Percentiles rank a stretch among this genome's conserved stretches.
phyloP scores from a whole-genome alignment of 139 green algal species.

The Nannochloris sp. region DNA sequence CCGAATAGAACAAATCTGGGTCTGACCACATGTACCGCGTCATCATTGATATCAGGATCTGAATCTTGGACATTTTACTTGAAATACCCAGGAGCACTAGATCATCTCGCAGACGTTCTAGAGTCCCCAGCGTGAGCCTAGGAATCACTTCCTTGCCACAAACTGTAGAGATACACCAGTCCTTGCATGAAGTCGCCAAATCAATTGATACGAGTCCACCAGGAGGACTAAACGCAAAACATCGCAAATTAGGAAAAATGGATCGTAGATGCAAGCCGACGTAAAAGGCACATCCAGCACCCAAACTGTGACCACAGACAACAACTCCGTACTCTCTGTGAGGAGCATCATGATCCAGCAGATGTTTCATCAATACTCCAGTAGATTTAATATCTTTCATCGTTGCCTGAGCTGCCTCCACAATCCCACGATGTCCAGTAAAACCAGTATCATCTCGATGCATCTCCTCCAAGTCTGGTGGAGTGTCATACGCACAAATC shows the following conservation, averaged over 20 bases:
- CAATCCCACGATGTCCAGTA: constrained; percentile 45
- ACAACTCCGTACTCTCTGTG: constrained; percentile 39
- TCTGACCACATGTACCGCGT: constrained; percentile 23
- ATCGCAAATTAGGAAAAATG: constrained; percentile 31
- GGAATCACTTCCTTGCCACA: constrained; percentile 54
- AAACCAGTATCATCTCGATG: background rate
- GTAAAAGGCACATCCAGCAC: constrained; percentile 53
- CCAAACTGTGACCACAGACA: constrained; percentile 61
- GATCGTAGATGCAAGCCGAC: constrained; percentile 45
- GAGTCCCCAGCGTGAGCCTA: constrained; percentile 38
- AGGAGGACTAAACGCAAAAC: constrained; percentile 53
- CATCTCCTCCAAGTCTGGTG: constrained; percentile 3
- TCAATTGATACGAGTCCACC: constrained; percentile 24
- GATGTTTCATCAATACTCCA: constrained; percentile 6
- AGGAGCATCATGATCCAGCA: constrained; percentile 7
- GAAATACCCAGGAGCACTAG: constrained; percentile 32
- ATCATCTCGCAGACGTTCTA: constrained; percentile 38
- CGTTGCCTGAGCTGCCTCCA: constrained; percentile 36
- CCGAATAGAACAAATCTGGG: constrained; percentile 39
- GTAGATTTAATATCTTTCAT: constrained; percentile 17
- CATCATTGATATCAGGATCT: constrained; percentile 24
- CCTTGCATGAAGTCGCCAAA: constrained; percentile 10
- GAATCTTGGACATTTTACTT: constrained; percentile 38
- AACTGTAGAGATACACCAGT: constrained; percentile 38
- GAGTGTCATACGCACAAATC: constrained; percentile 15